Base-by-base conservation (phyloP, 495 filamentous ascomycete genomes). In the Trichoderma virens region DNA sequence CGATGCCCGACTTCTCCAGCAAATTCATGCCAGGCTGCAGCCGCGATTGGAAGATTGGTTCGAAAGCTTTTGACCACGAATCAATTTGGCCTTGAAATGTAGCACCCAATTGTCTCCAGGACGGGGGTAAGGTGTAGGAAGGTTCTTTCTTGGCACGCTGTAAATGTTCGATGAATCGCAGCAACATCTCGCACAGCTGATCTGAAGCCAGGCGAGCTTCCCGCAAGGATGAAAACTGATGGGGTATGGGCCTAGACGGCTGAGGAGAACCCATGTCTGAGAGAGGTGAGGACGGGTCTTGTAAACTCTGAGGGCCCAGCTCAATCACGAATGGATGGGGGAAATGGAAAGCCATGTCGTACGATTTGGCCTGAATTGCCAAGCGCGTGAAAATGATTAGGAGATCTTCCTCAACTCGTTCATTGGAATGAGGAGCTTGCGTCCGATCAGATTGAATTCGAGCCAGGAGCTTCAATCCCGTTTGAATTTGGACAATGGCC, bases 281-380 rank as follows among this genome's bases (percentile, higher is more conserved):
- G 5, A 71, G 65, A 0, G 79, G 77, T 0, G 82, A 80, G 0
- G 70, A 64, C 11, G 75, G 67, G 60, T 75, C 63, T 35, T 41
- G 20, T 28, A 41, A 14, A 63, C 65, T 64, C 20, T 71, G 67
- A 5, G 76, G 71, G 11, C 75, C 79, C n/a, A 84, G 73, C 14
- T 77, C 77, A 59, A 84, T 81, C 5, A 84, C 80, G 39, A 72
- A 82, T 18, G 82, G 82, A 18, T 81, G 74, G n/a, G 81, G 82
- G 62, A 84, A 84, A 65, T 84, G 82, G 72, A 84, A 83, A 56
- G 82, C 82, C 79, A 84, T 80, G 68, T 84, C 82, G 70, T 84
- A 84, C 27, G 81, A 83, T 64, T 84, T 84, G 35, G 82, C 82
- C 67, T 84, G 82, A 54, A 84, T 83, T 14, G 79, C 82, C 8